Base-by-base conservation (phyloP, 257 asterid genomes). In the Phtheirospermum japonicum region DNA sequence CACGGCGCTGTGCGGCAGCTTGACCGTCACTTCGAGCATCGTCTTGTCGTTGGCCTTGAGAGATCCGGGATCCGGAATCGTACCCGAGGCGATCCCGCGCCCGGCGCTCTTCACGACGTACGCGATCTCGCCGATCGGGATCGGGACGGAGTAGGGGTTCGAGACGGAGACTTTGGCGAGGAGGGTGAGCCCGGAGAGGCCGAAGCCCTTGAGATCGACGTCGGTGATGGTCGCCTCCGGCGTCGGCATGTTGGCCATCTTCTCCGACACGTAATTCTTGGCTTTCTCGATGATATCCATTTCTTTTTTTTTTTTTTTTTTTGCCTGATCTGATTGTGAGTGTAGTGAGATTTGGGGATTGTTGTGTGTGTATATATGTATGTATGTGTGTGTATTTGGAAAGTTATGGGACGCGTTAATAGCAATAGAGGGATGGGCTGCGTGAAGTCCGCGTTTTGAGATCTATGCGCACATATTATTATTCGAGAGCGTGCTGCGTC, bases 11-110 rank as follows among this genome's bases (percentile, higher is more conserved):
- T 84, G 85, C 0, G 93, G 74, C 68, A 84, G 85, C 78, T 80
- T 79, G 20, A 75, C 71, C 4, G 78, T 69, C 45, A 87, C 94
- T 0, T 80, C 86, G 48, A 87, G 33, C 71, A 73, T 5, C 4
- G 94, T 87, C 2, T 64, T 74, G 16, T 61, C 88, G 7, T 71
- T 50, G 1, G 81, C 88, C 68, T 70, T 80, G 33, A 87, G 65
- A 0, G 84, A 82, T 8, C 95, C 95, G 4, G 94, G 93, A 36
- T 87, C 95, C 17, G 90, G 93, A 13, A 82, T 67, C 0, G 50
- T 53, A 0, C 93, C 95, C 2, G 86, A 71, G 0, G 82, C 90
- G 4, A 87, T 76, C 50, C n/a, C 67, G 36, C 70, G 60, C 45
- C 40, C 70, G 40, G 71, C 54, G 71, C 88, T 77, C 62, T 81